These are phyloP conservation scores for Diplodia corticola DNA, from an alignment of 2,329 filamentous ascomycete species.

Conservation along the genomic window DNA sequence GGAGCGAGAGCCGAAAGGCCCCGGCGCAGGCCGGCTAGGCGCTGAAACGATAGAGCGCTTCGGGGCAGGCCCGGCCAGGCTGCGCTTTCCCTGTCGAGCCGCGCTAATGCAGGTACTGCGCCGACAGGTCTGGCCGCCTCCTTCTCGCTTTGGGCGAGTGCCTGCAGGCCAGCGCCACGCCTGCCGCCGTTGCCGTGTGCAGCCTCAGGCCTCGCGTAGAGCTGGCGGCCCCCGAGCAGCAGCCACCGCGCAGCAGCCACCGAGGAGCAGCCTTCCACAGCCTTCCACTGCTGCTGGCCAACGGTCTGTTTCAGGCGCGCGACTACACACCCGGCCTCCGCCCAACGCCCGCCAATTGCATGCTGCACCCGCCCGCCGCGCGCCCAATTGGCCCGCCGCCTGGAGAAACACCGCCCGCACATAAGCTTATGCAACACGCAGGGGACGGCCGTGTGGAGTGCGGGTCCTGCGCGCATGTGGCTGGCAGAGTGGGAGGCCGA, in stretches of 20 bases:
- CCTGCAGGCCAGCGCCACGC: neutral
- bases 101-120: conserved; percentile 17
- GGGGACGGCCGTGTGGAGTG: neutral
- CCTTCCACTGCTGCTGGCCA: neutral
- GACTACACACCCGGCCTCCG: neutral
- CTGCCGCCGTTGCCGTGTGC: neutral
- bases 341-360: neutral
- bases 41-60: conserved; percentile 19
- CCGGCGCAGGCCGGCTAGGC: conserved; percentile 5
- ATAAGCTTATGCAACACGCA: conserved; percentile 2
- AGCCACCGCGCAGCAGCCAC: neutral
- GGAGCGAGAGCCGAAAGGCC: neutral
- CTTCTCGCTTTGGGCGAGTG: neutral
- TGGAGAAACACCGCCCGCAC: neutral
- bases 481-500: neutral
- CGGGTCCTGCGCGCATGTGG: neutral
- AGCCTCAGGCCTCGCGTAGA: neutral
- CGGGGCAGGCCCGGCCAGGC: neutral
- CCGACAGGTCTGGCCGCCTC: neutral
- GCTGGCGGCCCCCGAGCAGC: neutral
- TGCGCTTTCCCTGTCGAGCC: neutral
- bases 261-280: too few relatives aligned
- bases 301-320: conserved; percentile 15
- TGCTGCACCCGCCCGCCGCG: neutral
- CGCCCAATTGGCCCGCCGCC: neutral